Base-by-base conservation (phyloP, 2,329 filamentous ascomycete species). In the Penicillium expansum region DNA sequence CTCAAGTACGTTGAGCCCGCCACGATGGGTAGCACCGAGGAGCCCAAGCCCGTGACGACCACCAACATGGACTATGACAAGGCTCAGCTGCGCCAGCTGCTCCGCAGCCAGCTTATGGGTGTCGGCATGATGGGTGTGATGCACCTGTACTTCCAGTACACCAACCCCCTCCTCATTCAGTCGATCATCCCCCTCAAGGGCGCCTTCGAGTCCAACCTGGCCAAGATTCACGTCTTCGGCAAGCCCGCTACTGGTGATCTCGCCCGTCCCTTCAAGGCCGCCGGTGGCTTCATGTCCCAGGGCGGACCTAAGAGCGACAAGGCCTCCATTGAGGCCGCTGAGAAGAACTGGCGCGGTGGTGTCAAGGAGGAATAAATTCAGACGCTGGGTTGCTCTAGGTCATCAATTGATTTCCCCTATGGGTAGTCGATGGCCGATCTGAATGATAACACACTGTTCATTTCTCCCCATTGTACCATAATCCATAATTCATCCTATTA, bases 61-160 rank as follows among this genome's bases (percentile, higher is more conserved):
- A 99, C 94, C 62, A 85, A 97, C 76, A 89, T 95, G 80, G 92
- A 92, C 71, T 99, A 99, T 83, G 94, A 99, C 77, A 82, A 86
- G 70, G 80, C 84, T 69, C 93, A 97, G 81, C 84, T 97, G 73
- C 89, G 89, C 79, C 82, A 85, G 63, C 83, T 91, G 65, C 91
- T 93, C 84, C 94, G 94, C 77, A 85, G 88, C 63, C 93, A 97
- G 81, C 80, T 95, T 70, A 97, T 96, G 90, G 94, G 94, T 59
- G 83, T 99, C 57, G 92, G 85, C 76, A 99, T 99, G 92, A 97
- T 99, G 93, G 86, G 79, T 61, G 90, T 97, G 72, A 97, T 99
- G 93, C 94, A 99, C 81, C 66, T 99, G 61, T 99, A 97, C 87
- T 90, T 99, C 84, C 92, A 97, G 78, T 99, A 97, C 88, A 97